Percentiles rank a stretch among this genome's conserved stretches.
Evolutionary conservation across 2,329 filamentous ascomycete genomes (phyloP).

Genomic region (Talaromyces verruculosus): DNA sequence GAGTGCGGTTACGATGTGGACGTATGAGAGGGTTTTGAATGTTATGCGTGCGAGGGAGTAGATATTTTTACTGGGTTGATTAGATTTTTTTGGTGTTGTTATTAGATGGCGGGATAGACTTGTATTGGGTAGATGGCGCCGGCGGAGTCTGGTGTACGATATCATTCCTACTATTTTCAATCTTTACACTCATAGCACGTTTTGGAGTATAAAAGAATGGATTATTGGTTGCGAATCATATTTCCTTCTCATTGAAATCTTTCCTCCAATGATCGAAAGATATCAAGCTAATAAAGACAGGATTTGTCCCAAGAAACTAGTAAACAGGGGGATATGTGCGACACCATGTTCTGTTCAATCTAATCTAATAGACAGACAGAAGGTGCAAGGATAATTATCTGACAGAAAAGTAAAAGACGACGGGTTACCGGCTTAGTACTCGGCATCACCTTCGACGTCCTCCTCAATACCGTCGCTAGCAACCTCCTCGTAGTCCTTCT

Average conservation of each 20-base stretch:
- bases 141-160: not conserved
- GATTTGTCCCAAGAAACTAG: not conserved
- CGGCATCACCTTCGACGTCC: slow-evolving; percentile 55
- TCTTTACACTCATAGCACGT: not conserved
- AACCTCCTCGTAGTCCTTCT: slow-evolving; percentile 86
- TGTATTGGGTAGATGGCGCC: not conserved
- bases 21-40: slow-evolving; percentile 75
- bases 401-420: not conserved
- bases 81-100: not conserved
- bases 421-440: slow-evolving; percentile 31
- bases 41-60: slow-evolving; percentile 49
- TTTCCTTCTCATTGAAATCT: not conserved
- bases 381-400: slow-evolving; percentile 3
- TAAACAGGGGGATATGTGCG: slow-evolving; percentile 17
- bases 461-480: slow-evolving; percentile 67
- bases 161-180: not conserved
- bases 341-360: slow-evolving; percentile 7
- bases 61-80: not conserved
- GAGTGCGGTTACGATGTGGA: slow-evolving; percentile 92
- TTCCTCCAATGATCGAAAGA: slow-evolving; percentile 6
- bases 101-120: not conserved
- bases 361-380: not conserved
- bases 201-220: slow-evolving; percentile 1
- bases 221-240: not conserved
- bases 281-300: slow-evolving; percentile 5